Base-by-base conservation (phyloP, 208 protist species). In the Strigomonas oncopelti region DNA sequence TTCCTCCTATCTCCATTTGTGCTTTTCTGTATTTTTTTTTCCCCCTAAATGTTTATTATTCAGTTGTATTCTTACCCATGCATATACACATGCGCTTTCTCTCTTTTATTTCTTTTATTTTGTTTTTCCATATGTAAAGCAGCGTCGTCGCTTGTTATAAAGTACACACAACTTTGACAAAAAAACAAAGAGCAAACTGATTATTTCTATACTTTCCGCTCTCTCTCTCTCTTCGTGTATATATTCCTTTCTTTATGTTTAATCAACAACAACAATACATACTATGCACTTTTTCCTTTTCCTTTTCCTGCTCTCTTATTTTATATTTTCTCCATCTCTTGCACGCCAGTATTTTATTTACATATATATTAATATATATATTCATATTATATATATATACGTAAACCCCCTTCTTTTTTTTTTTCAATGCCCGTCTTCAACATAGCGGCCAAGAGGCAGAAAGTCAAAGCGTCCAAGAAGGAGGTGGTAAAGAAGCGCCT, bases 391-490 rank as follows among this genome's bases (percentile, higher is more conserved):
- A 1, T 9, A 48, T 48, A 54, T 25, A 56, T 55, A 67, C 45
- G 20, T 32, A 67, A 8, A 46, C 25, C 55, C 42, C 3, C 42
- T 63, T 63, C 46, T 52, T 59, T 31, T 24, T 51, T 20, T 3
- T 36, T 25, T 20, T 13, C 59, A 2, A 93, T 93, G 88, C 73
- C 80, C 28, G 74, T 93, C 28, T 93, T 88, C 72, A 69, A 79
- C 22, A 48, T 90, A 66, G 88, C 82, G 4, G 48, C 79, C 18
- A 84, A 78, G 65, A 88, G 87, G 64, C 75, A 75, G 66, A 82
- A 81, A 70, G 71, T 65, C 70, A 36, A 18, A 63, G 56, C 69
- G 27, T n/a, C 14, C 46, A 75, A 65, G 38, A 75, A 74, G 61
- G 62, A 46, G 18, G 65, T 64, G 52, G 57, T 58, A 51, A 53